A percentile compares a stretch with the other conserved stretches of the same genome.
Evolutionary conservation across 768 basidiomycete genomes (phyloP).

Genomic region (Suillus cothurnatus): DNA sequence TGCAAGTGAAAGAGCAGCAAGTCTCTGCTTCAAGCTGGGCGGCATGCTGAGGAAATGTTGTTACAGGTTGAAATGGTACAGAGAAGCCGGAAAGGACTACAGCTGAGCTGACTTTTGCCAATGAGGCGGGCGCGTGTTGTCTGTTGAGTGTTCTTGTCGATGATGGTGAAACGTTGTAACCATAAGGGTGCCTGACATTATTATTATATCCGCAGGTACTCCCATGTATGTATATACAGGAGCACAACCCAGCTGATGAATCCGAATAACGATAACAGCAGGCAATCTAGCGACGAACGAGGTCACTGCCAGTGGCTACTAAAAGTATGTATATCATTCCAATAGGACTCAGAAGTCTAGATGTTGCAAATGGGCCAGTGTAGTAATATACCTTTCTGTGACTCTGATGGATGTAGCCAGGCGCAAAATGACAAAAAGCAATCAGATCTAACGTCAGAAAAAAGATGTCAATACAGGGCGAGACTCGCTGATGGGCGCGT

Average conservation of each 20-base stretch:
- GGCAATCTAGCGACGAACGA: not conserved
- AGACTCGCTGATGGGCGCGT: not conserved
- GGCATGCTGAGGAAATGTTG: slow-evolving; percentile 20
- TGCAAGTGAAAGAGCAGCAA: slow-evolving; percentile 62
- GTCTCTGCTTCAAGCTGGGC: slow-evolving; percentile 63
- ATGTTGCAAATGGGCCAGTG: too few species aligned
- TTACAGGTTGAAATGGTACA: slow-evolving; percentile 1
- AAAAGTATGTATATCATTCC: not conserved
- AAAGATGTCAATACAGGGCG: too few species aligned
- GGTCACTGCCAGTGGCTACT: not conserved
- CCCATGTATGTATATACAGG: not conserved
- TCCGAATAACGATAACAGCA: not conserved
- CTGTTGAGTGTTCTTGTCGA: not conserved
- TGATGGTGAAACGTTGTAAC: slow-evolving; percentile 6
- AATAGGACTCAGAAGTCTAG: not conserved
- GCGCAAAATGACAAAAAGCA: not conserved
- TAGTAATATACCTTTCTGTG: not conserved
- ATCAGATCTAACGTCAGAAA: not conserved
- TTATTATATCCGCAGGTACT: not conserved
- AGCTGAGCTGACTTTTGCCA: not conserved
- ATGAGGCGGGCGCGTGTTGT: not conserved
- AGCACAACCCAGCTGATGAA: not conserved
- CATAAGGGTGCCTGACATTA: not conserved
- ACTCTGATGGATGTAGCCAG: not conserved
- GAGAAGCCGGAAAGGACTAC: not conserved